Percentiles rank a stretch among this genome's conserved stretches.
Evolutionary conservation across 1,284 basidiomycete species (phyloP).

Genomic region (Apiotrichum domesticum): DNA sequence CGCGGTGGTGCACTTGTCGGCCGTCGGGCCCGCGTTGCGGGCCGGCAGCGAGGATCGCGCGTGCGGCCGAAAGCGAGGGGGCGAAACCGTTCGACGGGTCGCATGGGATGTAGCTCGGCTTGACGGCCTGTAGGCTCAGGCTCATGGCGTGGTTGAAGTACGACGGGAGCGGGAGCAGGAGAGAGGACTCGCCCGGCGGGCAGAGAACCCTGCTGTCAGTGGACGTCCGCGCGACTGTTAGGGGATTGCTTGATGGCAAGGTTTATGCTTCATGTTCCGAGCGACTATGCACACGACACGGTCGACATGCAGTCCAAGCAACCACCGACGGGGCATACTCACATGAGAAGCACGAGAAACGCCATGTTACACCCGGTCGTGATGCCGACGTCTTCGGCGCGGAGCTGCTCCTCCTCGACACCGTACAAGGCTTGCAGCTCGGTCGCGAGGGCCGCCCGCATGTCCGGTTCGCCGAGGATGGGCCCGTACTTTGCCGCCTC

Average conservation of each 20-base stretch:
- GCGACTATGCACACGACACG: no score
- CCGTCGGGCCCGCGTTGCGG: background rate
- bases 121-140: slow-evolving; percentile 61
- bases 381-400: slow-evolving; percentile 22
- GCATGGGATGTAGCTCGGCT: slow-evolving; percentile 59
- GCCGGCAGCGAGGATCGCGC: slow-evolving; percentile 19
- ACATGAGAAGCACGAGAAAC: slow-evolving; percentile 35
- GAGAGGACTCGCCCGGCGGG: slow-evolving; percentile 60
- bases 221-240: no score
- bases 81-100: slow-evolving; percentile 56
- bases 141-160: slow-evolving; percentile 81
- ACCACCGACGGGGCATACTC: background rate
- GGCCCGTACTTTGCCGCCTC: slow-evolving; percentile 57
- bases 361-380: slow-evolving; percentile 49
- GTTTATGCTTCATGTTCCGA: no score
- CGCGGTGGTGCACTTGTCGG: slow-evolving; percentile 49
- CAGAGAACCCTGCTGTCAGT: slow-evolving; percentile 52
- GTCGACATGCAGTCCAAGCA: background rate
- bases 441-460: slow-evolving; percentile 57
- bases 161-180: slow-evolving; percentile 74
- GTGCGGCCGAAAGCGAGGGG: slow-evolving; percentile 50
- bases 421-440: slow-evolving; percentile 66
- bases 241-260: no score
- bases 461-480: slow-evolving; percentile 58
- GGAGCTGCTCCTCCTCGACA: slow-evolving; percentile 4